phyloP scores from a whole-genome alignment of 768 basidiomycete genomes.

The Paxillus ammoniavirescens region DNA sequence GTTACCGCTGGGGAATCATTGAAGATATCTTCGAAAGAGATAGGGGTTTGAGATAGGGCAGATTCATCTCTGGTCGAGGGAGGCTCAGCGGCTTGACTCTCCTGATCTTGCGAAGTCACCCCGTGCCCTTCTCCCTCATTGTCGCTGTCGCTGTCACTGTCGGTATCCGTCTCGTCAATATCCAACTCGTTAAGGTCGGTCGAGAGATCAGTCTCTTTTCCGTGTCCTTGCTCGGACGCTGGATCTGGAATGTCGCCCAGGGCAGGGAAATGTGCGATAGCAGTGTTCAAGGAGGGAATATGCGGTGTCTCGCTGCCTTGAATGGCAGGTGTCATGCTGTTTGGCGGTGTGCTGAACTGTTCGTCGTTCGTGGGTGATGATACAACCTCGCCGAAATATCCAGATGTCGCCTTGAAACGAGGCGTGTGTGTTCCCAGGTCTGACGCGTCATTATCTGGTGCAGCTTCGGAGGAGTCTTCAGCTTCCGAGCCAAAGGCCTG shows the following conservation, averaged over 20 bases:
- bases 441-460: constrained; percentile 19
- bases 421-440: constrained; percentile 23
- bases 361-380: constrained; percentile 44
- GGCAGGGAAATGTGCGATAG: constrained; percentile 35
- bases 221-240: constrained; percentile 15
- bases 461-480: constrained; percentile 10
- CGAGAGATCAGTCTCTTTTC: constrained; percentile 50
- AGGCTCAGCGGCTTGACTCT: constrained; percentile 17
- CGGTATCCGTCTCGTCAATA: constrained; percentile 49
- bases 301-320: constrained; percentile 14
- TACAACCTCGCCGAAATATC: constrained; percentile 20
- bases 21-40: constrained; percentile 60
- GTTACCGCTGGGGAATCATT: constrained; percentile 22
- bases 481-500: constrained; percentile 19
- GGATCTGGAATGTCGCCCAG: constrained; percentile 27
- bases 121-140: constrained; percentile 46
- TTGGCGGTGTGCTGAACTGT: constrained; percentile 60
- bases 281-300: constrained; percentile 25
- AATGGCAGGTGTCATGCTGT: constrained; percentile 33
- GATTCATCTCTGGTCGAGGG: constrained; percentile 12
- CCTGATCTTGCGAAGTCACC: constrained; percentile 16
- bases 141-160: constrained; percentile 36
- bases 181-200: constrained; percentile 59
- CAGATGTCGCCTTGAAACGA: constrained; percentile 9
- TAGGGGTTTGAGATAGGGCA: constrained; percentile 4